A percentile compares a stretch with the other conserved stretches of the same genome.
phyloP scores from a whole-genome alignment of 2,329 filamentous ascomycete genomes.

The Fusarium irregulare region DNA sequence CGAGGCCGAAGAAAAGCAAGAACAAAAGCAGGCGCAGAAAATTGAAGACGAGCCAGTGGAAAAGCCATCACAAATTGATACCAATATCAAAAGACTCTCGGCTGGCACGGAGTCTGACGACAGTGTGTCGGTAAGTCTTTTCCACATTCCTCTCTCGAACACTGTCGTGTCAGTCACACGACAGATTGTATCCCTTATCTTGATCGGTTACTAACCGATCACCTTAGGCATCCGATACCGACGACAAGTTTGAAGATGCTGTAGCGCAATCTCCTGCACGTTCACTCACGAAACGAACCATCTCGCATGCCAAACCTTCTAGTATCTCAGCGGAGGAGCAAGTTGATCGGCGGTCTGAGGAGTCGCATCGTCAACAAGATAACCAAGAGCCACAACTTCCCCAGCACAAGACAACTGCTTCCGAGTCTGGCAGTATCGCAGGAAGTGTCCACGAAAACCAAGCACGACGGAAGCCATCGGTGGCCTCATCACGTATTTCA shows the following conservation, averaged over 20 bases:
- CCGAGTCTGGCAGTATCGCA: conserved; percentile 31
- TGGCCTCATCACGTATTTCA: conserved; percentile 59
- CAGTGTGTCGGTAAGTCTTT: conserved; percentile 47
- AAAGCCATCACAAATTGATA: conserved; percentile 35
- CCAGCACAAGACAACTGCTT: conserved; percentile 29
- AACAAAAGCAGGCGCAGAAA: conserved; percentile 3
- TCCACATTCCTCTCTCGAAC: conserved; percentile 21
- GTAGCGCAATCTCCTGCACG: conserved; percentile 72
- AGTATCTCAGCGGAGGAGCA: conserved; percentile 22
- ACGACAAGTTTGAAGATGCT: conserved; percentile 81
- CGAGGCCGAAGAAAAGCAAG: neutral
- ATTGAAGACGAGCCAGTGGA: neutral
- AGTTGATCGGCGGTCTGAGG: conserved; percentile 24
- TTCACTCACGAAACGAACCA: conserved; percentile 67
- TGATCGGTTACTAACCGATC: conserved; percentile 30
- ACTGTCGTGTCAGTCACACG: conserved; percentile 32
- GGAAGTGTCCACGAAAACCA: conserved; percentile 32
- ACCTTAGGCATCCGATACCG: conserved; percentile 48
- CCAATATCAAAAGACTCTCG: conserved; percentile 45
- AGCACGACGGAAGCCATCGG: conserved; percentile 52
- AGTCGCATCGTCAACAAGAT: conserved; percentile 19
- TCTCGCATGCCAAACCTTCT: conserved; percentile 51
- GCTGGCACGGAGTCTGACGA: conserved; percentile 49
- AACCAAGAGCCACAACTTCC: conserved; percentile 19
- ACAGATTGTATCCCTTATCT: conserved; percentile 26